A percentile compares a stretch with the other conserved stretches of the same genome.
phyloP scores from a whole-genome alignment of 495 filamentous ascomycete genomes.

The Chaetomium fimeti region DNA sequence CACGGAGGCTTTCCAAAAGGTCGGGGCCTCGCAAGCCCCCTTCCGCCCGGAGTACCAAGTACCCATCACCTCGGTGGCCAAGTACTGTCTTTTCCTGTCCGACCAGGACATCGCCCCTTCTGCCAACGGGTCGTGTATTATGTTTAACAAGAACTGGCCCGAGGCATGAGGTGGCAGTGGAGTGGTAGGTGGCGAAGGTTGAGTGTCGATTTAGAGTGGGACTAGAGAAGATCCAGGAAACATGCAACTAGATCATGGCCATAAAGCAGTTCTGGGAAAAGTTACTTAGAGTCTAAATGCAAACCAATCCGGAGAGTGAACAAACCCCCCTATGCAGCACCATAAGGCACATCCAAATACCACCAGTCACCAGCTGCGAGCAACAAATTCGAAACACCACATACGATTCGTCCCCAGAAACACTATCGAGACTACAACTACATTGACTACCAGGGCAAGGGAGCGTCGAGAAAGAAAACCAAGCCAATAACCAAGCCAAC shows the following conservation, averaged over 20 bases:
- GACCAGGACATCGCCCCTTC: constrained; percentile 39
- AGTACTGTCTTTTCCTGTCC: constrained; percentile 44
- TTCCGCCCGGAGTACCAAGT: constrained; percentile 28
- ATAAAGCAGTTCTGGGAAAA: not conserved
- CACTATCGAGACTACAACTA: not conserved
- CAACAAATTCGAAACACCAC: not conserved
- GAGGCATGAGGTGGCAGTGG: constrained; percentile 27
- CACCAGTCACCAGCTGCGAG: not conserved
- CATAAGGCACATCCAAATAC: no score
- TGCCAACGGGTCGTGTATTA: constrained; percentile 41
- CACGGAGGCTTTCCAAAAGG: constrained; percentile 42
- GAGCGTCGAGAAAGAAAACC: constrained; percentile 16
- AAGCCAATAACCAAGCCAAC: not conserved
- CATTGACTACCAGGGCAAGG: not conserved
- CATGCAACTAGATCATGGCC: not conserved
- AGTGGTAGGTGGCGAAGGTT: not conserved
- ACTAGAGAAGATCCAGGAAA: not conserved
- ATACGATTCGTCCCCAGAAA: not conserved
- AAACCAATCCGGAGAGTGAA: not conserved
- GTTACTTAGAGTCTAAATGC: not conserved
- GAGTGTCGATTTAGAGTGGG: not conserved
- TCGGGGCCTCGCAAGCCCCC: constrained; percentile 29
- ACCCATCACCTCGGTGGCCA: constrained; percentile 38
- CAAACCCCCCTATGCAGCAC: no score
- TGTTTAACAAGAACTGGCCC: constrained; percentile 45